Base-by-base conservation (phyloP, 805 yeast genomes). In the Lachancea waltii region DNA sequence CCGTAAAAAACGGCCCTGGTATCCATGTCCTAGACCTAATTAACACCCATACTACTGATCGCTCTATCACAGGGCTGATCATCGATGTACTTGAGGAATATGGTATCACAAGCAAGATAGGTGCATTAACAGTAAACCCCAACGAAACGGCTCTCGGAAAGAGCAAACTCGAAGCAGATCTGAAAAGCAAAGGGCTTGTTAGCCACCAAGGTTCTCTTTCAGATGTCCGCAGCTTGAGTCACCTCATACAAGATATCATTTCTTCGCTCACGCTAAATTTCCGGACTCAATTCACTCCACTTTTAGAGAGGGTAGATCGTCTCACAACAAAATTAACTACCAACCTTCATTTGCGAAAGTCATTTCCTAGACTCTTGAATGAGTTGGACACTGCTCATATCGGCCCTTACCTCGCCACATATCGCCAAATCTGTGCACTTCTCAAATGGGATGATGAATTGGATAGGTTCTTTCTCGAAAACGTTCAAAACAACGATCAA, bases 121-220 rank as follows among this genome's bases (percentile, higher is more conserved):
- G 42, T 25, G 33, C 36, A 18, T 26, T 44, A 16, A 42, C 44
- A n/a, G 15, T 39, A 21, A 38, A 36, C 38, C 25, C 23, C 19
- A 13, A 17, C 9, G 21, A 34, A 13, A n/a, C n/a, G n/a, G n/a
- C n/a, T n/a, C n/a, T n/a, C n/a, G n/a, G n/a, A n/a, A n/a, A n/a
- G n/a, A n/a, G n/a, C n/a, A n/a, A n/a, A n/a, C n/a, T n/a, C n/a
- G n/a, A n/a, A n/a, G n/a, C n/a, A n/a, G n/a, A n/a, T n/a, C n/a
- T n/a, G n/a, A n/a, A n/a, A n/a, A n/a, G n/a, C n/a, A n/a, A n/a
- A n/a, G n/a, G n/a, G n/a, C n/a, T n/a, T n/a, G n/a, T n/a, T n/a
- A n/a, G n/a, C n/a, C n/a, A n/a, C n/a, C n/a, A n/a, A n/a, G n/a
- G n/a, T n/a, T n/a, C 7, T n/a, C 8, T 35, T 6, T 22, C 27